phyloP scores from a whole-genome alignment of 768 basidiomycete genomes.

The Phanerochaete carnosa region DNA sequence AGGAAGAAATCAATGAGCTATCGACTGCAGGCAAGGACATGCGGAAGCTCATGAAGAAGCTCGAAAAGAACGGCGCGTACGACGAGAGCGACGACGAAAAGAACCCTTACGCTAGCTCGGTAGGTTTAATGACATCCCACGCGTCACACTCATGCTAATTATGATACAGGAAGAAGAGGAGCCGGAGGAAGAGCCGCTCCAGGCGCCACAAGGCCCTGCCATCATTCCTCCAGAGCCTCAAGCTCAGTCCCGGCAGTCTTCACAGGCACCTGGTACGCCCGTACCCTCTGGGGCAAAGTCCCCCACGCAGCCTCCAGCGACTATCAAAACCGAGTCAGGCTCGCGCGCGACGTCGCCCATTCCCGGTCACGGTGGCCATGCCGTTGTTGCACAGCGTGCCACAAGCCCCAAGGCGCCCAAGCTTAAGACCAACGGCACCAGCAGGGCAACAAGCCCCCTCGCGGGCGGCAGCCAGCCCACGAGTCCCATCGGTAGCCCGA shows the following conservation, averaged over 20 bases:
- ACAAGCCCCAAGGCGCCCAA: conserved; percentile 77
- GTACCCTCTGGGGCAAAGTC: conserved; percentile 28
- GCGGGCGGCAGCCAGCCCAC: conserved; percentile 8
- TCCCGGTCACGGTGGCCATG: conserved; percentile 68
- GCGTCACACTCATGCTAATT: conserved; percentile 9
- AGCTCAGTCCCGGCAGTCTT: conserved; percentile 42
- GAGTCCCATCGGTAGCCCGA: conserved; percentile 24
- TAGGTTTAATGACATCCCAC: conserved; percentile 30
- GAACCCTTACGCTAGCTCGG: conserved; percentile 81
- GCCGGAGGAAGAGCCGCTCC: conserved; percentile 61
- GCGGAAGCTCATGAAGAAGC: conserved; percentile 81
- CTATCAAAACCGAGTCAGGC: conserved; percentile 28
- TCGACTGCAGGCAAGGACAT: conserved; percentile 75
- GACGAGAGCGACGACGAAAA: conserved; percentile 76
- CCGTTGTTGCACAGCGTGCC: conserved; percentile 77
- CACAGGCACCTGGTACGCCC: conserved; percentile 26
- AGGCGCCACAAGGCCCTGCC: conserved; percentile 40
- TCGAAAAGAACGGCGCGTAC: conserved; percentile 80
- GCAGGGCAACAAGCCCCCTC: conserved; percentile 52
- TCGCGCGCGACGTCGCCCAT: conserved; percentile 63
- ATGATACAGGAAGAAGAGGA: conserved; percentile 60
- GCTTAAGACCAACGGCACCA: conserved; percentile 42
- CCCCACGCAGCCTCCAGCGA: conserved; percentile 27
- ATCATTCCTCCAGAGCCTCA: conserved; percentile 45
- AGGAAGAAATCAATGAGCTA: conserved; percentile 55